These are phyloP conservation scores for Xylaria sp. DNA, from an alignment of 2,329 filamentous ascomycete species.

Conservation along the genomic window DNA sequence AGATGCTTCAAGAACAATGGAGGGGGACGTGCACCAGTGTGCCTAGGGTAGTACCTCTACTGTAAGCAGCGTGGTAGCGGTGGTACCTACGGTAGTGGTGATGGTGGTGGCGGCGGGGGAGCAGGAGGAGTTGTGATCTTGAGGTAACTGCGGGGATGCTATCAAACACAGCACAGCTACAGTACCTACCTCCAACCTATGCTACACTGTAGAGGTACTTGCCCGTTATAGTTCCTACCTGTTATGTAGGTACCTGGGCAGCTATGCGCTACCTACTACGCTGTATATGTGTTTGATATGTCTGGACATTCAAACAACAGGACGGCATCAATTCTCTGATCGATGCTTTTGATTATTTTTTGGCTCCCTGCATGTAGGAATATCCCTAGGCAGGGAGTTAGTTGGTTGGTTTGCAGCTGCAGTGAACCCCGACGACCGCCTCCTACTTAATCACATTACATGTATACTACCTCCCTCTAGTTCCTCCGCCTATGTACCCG, in stretches of 20 bases:
- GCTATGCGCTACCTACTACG: background rate
- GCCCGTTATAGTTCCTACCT: background rate
- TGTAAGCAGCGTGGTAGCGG: background rate
- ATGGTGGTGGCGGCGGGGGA: background rate
- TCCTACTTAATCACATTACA: no score
- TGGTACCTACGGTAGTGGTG: background rate
- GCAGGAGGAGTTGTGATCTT: background rate
- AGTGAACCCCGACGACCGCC: no score
- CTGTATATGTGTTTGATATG: background rate
- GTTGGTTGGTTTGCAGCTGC: no score
- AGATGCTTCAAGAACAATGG: constrained; percentile 6
- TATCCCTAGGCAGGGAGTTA: no score
- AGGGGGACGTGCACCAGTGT: constrained; percentile 3
- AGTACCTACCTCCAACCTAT: no score
- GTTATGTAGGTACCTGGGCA: background rate
- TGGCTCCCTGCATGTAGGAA: background rate
- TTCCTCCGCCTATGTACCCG: no score
- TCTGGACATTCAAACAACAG: background rate
- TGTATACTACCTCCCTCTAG: no score
- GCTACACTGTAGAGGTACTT: no score
- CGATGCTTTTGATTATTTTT: background rate
- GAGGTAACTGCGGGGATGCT: background rate
- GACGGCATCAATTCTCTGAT: background rate
- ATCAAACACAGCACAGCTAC: no score
- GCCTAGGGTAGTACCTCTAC: background rate